Conservation (phyloP, 805 yeast genomes). For the Millerago galiae region DNA sequence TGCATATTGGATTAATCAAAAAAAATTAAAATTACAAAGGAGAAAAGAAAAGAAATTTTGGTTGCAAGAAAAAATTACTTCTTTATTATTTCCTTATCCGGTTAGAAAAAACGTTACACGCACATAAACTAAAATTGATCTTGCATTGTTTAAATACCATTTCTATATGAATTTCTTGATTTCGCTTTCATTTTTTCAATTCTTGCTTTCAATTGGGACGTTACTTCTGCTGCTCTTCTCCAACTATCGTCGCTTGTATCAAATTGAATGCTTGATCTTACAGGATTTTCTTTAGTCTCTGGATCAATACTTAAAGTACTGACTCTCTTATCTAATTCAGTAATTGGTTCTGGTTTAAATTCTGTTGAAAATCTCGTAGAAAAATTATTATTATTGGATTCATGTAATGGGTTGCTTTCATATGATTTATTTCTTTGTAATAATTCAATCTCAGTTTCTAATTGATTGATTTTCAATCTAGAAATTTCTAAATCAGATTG, state of each 20-base stretch:
- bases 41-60: background rate
- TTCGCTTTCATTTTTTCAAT: slow-evolving; percentile 85
- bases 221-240: slow-evolving; percentile 87
- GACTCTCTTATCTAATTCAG: slow-evolving; percentile 20
- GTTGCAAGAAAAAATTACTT: background rate
- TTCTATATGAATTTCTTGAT: slow-evolving; percentile 21
- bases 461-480: slow-evolving; percentile 42
- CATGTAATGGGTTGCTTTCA: slow-evolving; percentile 13
- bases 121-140: background rate
- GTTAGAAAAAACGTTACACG: background rate
- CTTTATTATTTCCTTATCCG: slow-evolving; percentile 2
- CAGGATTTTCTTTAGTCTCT: slow-evolving; percentile 19
- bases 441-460: slow-evolving; percentile 42
- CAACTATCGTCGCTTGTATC: slow-evolving; percentile 62
- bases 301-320: slow-evolving; percentile 23
- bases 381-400: slow-evolving; percentile 8
- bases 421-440: slow-evolving; percentile 20
- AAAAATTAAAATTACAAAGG: background rate
- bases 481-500: slow-evolving; percentile 57
- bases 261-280: slow-evolving; percentile 8
- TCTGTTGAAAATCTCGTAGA: background rate
- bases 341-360: slow-evolving; percentile 11
- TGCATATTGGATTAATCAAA: slow-evolving; percentile 14
- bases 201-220: slow-evolving; percentile 76
- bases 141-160: background rate